Evolutionary conservation across 73 alveolate genomes (phyloP).

Genomic region (Tetrahymena borealis): DNA sequence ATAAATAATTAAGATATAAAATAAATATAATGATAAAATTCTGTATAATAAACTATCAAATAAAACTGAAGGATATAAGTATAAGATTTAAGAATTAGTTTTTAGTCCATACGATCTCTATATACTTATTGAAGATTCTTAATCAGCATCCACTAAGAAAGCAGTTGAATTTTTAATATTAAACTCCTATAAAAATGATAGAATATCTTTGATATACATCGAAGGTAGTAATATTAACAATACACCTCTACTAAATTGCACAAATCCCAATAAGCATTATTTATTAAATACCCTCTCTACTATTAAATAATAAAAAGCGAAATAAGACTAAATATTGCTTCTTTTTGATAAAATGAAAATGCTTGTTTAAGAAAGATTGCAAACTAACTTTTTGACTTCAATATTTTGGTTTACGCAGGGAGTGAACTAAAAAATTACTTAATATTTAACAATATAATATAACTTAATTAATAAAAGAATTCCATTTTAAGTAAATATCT

Average conservation of each 20-base stretch:
- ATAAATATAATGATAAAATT: neutral
- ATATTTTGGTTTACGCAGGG: neutral
- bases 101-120: neutral
- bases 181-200: neutral
- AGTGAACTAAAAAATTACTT: neutral
- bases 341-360: neutral
- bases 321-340: neutral
- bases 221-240: neutral
- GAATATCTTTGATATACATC: neutral
- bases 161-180: neutral
- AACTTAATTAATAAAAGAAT: neutral
- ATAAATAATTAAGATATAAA: neutral
- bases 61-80: neutral
- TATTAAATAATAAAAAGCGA: neutral
- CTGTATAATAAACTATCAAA: neutral
- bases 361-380: neutral
- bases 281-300: neutral
- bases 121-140: neutral
- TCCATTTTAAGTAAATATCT: neutral
- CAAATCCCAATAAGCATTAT: neutral
- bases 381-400: neutral
- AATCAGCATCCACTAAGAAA: neutral
- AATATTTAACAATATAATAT: neutral
- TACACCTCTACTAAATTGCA: neutral
- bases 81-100: neutral